Conservation (phyloP, 2,329 filamentous ascomycete genomes). For the Phialemoniopsis sp. region DNA sequence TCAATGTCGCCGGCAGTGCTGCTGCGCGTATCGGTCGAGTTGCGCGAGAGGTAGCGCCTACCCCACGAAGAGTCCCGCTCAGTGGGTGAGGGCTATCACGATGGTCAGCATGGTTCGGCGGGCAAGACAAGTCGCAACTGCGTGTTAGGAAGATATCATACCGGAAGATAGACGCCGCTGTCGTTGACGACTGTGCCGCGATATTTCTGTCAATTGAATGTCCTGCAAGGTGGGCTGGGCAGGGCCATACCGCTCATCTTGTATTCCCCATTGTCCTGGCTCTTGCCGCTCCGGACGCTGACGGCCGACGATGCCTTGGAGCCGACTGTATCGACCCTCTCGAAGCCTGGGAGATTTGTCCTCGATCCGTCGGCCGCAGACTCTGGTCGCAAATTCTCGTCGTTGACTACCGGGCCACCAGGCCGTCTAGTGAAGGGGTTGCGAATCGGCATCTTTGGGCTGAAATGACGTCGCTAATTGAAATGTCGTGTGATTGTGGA, state of each 20-base stretch:
- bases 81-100: constrained; percentile 72
- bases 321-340: constrained; percentile 58
- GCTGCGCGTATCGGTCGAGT: constrained; percentile 47
- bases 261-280: constrained; percentile 66
- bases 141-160: no score
- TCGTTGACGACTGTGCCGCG: constrained; percentile 79
- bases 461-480: not conserved
- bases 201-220: constrained; percentile 7
- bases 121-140: constrained; percentile 3
- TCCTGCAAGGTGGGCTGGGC: constrained; percentile 1
- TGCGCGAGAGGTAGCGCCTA: constrained; percentile 47
- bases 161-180: constrained; percentile 89
- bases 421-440: constrained; percentile 66
- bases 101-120: constrained; percentile 4
- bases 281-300: constrained; percentile 56
- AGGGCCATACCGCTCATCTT: constrained; percentile 71
- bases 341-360: constrained; percentile 47
- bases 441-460: constrained; percentile 60
- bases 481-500: not conserved
- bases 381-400: constrained; percentile 49
- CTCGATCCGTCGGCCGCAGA: constrained; percentile 27
- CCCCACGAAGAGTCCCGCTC: constrained; percentile 83
- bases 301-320: constrained; percentile 59
- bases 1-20: constrained; percentile 78
- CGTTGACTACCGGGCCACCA: constrained; percentile 36